phyloP scores from a whole-genome alignment of 345 rosid genomes.

The Heritiera littoralis region DNA sequence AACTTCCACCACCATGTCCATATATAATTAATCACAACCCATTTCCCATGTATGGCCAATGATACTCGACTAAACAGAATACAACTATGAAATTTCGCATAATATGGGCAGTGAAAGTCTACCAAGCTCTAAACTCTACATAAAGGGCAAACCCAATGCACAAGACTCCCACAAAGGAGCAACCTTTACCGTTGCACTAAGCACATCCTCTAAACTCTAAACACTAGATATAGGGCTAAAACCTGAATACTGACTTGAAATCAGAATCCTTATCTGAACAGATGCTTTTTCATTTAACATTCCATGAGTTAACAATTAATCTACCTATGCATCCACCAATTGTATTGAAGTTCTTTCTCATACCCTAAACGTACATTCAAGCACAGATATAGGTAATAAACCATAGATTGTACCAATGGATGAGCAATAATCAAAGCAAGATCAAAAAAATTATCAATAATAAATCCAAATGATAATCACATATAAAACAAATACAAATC shows the following conservation, averaged over 20 bases:
- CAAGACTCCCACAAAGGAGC: no score
- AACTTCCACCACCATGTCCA: background rate
- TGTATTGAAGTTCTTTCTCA: background rate
- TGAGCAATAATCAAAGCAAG: background rate
- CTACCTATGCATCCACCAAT: background rate
- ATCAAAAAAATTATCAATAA: background rate
- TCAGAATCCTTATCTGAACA: background rate
- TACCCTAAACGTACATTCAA: background rate
- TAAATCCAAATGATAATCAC: background rate
- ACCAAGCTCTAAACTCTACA: no score
- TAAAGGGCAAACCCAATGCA: no score
- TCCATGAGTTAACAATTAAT: background rate
- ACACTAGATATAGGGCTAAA: background rate
- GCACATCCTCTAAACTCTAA: no score
- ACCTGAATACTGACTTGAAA: background rate
- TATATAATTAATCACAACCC: background rate
- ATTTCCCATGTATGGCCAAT: background rate
- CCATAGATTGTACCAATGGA: background rate
- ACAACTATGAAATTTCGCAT: background rate
- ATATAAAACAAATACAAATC: background rate
- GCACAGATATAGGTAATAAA: background rate
- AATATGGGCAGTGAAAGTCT: background rate
- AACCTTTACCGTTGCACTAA: no score
- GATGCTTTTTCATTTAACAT: background rate
- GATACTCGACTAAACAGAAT: background rate